phyloP scores from a whole-genome alignment of 768 basidiomycete species.

The Xanthoconium purpureum region DNA sequence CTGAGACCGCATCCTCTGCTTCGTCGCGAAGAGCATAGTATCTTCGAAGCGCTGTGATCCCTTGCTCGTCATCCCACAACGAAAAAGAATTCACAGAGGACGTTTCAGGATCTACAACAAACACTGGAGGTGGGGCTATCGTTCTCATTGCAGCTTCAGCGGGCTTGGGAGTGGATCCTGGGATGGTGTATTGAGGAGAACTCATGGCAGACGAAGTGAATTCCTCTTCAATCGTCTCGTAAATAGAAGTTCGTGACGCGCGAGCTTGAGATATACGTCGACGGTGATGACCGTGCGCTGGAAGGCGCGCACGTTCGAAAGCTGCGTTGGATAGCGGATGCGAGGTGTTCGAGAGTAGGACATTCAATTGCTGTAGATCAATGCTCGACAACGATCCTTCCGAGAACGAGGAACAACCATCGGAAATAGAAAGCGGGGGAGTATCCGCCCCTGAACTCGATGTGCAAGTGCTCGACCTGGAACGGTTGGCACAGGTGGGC shows the following conservation, averaged over 20 bases:
- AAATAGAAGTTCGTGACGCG: slow-evolving; percentile 63
- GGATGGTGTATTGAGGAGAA: slow-evolving; percentile 22
- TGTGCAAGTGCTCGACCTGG: slow-evolving; percentile 69
- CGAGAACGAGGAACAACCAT: slow-evolving; percentile 61
- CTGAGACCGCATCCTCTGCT: slow-evolving; percentile 59
- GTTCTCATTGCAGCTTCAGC: slow-evolving; percentile 18
- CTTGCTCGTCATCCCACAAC: slow-evolving; percentile 67
- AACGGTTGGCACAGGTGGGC: slow-evolving; percentile 46
- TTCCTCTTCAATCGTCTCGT: slow-evolving; percentile 82
- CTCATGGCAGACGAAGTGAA: slow-evolving; percentile 32
- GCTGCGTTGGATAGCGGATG: slow-evolving; percentile 46
- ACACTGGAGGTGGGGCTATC: slow-evolving; percentile 40
- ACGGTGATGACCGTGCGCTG: slow-evolving; percentile 61
- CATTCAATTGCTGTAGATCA: slow-evolving; percentile 61
- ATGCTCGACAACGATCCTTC: slow-evolving; percentile 78
- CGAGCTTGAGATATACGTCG: slow-evolving; percentile 65
- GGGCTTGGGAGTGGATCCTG: slow-evolving; percentile 14
- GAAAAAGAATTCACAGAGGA: slow-evolving; percentile 44
- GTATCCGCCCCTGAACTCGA: slow-evolving; percentile 67
- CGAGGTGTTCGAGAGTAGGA: slow-evolving; percentile 52
- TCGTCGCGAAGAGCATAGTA: slow-evolving; percentile 71
- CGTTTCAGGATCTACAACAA: slow-evolving; percentile 56
- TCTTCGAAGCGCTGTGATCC: slow-evolving; percentile 58
- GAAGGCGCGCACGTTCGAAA: slow-evolving; percentile 38
- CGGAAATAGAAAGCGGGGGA: slow-evolving; percentile 66